Percentiles rank a stretch among this genome's conserved stretches.
Conservation (phyloP, 202 grass and related monocot genomes). For the Zoysia matrella region DNA sequence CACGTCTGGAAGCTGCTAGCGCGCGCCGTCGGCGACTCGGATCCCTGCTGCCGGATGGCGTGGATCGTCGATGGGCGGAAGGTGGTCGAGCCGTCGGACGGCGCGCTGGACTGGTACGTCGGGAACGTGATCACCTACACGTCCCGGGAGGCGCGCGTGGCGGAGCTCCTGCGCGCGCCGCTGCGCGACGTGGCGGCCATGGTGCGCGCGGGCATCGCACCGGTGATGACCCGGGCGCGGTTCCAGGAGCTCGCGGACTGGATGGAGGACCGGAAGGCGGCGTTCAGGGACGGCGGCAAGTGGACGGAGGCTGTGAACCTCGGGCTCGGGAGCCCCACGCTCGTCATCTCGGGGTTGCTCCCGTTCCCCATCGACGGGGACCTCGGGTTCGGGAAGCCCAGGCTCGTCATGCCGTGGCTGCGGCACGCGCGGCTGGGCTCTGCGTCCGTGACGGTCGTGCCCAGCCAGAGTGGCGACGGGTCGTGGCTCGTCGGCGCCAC, state of each 20-base stretch:
- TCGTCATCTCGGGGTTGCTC: conserved; percentile 54
- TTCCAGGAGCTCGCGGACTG: conserved; percentile 81
- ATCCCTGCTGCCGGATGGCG: conserved; percentile 63
- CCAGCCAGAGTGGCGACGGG: conserved; percentile 56
- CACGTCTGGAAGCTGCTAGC: conserved; percentile 78
- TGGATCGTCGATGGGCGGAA: conserved; percentile 73
- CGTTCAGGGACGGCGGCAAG: conserved; percentile 64
- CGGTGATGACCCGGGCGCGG: conserved; percentile 39
- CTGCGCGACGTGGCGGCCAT: conserved; percentile 38
- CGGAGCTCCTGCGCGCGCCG: conserved; percentile 39
- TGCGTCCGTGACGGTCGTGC: conserved; percentile 29
- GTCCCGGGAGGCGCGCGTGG: conserved; percentile 47
- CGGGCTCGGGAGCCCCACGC: conserved; percentile 66
- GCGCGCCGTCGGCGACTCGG: conserved; percentile 50
- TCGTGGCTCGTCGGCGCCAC: conserved; percentile 58
- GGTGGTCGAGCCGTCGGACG: conserved; percentile 35
- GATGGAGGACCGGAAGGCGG: conserved; percentile 70
- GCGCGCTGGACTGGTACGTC: conserved; percentile 50
- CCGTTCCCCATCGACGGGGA: conserved; percentile 60
- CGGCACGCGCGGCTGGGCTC: conserved; percentile 57
- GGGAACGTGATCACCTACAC: conserved; percentile 74
- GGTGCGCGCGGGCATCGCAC: conserved; percentile 46
- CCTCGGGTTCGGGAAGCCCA: conserved; percentile 68
- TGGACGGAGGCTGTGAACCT: conserved; percentile 74
- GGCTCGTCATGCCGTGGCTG: conserved; percentile 53